phyloP scores from a whole-genome alignment of 2,329 filamentous ascomycete genomes.

The Trichoderma sp. region DNA sequence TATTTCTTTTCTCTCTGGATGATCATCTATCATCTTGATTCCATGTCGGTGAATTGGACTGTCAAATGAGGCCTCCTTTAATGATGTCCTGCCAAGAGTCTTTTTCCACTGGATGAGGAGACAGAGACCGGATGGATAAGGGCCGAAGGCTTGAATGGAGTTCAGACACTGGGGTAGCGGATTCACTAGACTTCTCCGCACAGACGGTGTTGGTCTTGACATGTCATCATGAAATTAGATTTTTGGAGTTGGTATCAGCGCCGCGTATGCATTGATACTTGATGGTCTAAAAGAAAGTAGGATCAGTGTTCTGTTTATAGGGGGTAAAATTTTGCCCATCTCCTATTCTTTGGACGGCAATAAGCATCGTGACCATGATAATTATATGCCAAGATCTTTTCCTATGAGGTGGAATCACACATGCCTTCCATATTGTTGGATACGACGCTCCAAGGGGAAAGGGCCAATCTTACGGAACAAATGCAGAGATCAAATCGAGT shows the following conservation, averaged over 20 bases:
- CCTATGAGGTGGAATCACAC: neutral
- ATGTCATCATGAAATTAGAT: neutral
- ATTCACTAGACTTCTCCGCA: neutral
- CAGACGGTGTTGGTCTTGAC: neutral
- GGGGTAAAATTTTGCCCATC: neutral
- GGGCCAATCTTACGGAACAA: neutral
- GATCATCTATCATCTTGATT: neutral
- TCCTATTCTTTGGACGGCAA: neutral
- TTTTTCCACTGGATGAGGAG: neutral
- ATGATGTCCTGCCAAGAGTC: neutral
- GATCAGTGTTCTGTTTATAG: neutral
- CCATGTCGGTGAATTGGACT: neutral
- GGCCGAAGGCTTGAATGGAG: neutral
- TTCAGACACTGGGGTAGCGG: neutral
- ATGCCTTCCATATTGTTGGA: neutral
- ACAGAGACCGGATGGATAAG: neutral
- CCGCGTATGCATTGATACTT: neutral
- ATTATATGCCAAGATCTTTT: neutral
- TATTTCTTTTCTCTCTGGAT: neutral
- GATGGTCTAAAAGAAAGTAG: neutral
- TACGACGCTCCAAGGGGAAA: neutral
- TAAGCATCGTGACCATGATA: neutral
- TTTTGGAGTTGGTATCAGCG: too few relatives aligned
- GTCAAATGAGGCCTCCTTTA: neutral
- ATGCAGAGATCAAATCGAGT: neutral